phyloP scores from a whole-genome alignment of 768 basidiomycete genomes.

The Royoungia palumana region DNA sequence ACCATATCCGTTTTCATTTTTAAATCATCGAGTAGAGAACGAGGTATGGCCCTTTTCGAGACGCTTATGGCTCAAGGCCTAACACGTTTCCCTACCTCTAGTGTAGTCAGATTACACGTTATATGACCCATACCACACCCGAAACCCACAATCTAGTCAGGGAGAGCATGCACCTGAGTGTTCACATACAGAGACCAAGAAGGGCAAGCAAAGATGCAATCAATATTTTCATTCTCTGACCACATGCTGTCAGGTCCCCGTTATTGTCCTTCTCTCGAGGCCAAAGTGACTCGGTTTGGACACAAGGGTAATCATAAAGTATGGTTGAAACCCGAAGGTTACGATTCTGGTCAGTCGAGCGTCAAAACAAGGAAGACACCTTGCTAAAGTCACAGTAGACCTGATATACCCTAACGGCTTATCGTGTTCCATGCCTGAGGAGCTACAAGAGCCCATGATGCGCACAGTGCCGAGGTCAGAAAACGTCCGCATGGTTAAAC shows the following conservation, averaged over 20 bases:
- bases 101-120: constrained; percentile 73
- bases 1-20: constrained; percentile 73
- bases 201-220: constrained; percentile 44
- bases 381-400: constrained; percentile 41
- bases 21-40: constrained; percentile 67
- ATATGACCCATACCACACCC: constrained; percentile 67
- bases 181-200: constrained; percentile 90
- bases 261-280: constrained; percentile 89
- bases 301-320: constrained; percentile 68
- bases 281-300: constrained; percentile 78
- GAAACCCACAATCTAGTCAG: constrained; percentile 72
- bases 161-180: constrained; percentile 70
- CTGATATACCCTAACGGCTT: constrained; percentile 89
- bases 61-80: neutral
- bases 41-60: constrained; percentile 43
- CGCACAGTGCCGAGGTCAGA: constrained; percentile 83
- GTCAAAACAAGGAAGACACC: no score
- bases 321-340: constrained; percentile 93
- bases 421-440: constrained; percentile 84
- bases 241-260: constrained; percentile 58
- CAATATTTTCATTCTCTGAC: neutral
- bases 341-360: constrained; percentile 65
- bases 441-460: constrained; percentile 79
- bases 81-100: constrained; percentile 26
- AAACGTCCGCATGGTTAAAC: constrained; percentile 76